These are phyloP conservation scores for Ceratobasidium sp. DNA, from an alignment of 1,284 basidiomycete genomes.

Conservation along the genomic window DNA sequence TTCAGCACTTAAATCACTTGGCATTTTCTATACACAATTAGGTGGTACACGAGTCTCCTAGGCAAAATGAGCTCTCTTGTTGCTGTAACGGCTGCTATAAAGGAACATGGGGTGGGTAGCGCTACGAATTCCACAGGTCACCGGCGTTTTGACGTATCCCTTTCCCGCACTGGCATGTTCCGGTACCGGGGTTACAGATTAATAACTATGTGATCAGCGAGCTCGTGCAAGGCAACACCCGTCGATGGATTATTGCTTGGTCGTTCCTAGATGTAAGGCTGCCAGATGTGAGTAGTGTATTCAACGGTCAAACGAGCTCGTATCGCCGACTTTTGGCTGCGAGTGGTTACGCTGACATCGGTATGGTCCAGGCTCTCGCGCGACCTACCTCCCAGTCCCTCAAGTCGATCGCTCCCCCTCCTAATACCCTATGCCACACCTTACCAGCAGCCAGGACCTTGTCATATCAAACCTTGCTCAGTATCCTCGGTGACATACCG, in stretches of 20 bases:
- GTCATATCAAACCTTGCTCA: slow-evolving; percentile 1
- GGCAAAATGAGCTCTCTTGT: slow-evolving; percentile 84
- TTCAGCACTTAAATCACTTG: too few species aligned
- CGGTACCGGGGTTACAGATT: slow-evolving; percentile 63
- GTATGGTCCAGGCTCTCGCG: slow-evolving; percentile 61
- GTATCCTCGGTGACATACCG: slow-evolving; percentile 38
- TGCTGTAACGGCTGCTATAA: slow-evolving; percentile 71
- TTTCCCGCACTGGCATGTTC: neutral
- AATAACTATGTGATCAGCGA: slow-evolving; percentile 87
- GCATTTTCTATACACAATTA: too few species aligned
- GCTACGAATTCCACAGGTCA: neutral
- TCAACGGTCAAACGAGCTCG: slow-evolving; percentile 18
- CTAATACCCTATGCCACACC: slow-evolving; percentile 66
- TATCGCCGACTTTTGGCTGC: neutral
- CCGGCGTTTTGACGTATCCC: neutral
- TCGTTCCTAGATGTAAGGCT: slow-evolving; percentile 74
- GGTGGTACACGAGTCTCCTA: slow-evolving; percentile 94
- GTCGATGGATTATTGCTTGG: slow-evolving; percentile 92
- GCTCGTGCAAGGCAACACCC: slow-evolving; percentile 86
- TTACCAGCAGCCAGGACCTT: slow-evolving; percentile 52
- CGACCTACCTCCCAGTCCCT: slow-evolving; percentile 64
- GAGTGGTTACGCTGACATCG: slow-evolving; percentile 49
- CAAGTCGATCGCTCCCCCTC: slow-evolving; percentile 65
- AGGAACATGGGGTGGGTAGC: slow-evolving; percentile 64
- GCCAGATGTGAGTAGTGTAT: slow-evolving; percentile 74